Evolutionary conservation across 2,329 filamentous ascomycete genomes (phyloP), one percentile per base, ranked within the genome.

Genomic region (Ophiocordyceps robertsii): DNA sequence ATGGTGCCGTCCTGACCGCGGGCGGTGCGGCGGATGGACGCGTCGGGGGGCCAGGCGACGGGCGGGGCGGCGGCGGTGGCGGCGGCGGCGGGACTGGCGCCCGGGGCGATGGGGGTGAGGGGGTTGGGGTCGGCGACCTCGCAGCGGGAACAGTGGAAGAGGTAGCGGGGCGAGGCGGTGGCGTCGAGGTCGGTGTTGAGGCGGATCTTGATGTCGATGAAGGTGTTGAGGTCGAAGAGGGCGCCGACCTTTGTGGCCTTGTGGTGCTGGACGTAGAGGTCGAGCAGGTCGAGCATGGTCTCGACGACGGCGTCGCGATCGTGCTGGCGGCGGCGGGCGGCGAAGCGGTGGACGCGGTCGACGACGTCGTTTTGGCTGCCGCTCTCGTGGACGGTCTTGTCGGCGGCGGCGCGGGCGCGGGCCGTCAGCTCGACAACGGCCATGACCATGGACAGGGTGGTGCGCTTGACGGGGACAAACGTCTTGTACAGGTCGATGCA

Each of bases 401-500:
- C 29, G 36, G 75, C 70, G 33, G 70, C 66, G 40, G 72, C 72
- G 30, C 75, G 69, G 43, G 95, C 63, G 24, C 84, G 73, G 0
- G 81, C 77, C 1, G 89, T 82, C 31, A 96, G 74, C 62, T 95
- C 88, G 11, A 94, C 66, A 49, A 86, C 77, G 10, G 83, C 82
- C 53, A 94, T 75, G 1, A 84, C 86, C 72, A 95, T 81, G 13
- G 86, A 84, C n/a, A 83, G 77, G 0, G 84, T 84, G 1, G 81
- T 84, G 54, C 94, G 86, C 66, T 96, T 96, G 44, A 96, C 71
- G 9, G 89, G 89, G 1, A 87, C 82, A 60, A 92, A 93, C 0
- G 92, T 98, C 56, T 89, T 86, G 65, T 95, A 95, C 38, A 95
- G 68, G 62, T 98, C 92, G 41, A 90, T 75, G 38, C 81, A 84